Evolutionary conservation across 2,329 filamentous ascomycete species (phyloP).

Genomic region (Botrytis sinoallii): DNA sequence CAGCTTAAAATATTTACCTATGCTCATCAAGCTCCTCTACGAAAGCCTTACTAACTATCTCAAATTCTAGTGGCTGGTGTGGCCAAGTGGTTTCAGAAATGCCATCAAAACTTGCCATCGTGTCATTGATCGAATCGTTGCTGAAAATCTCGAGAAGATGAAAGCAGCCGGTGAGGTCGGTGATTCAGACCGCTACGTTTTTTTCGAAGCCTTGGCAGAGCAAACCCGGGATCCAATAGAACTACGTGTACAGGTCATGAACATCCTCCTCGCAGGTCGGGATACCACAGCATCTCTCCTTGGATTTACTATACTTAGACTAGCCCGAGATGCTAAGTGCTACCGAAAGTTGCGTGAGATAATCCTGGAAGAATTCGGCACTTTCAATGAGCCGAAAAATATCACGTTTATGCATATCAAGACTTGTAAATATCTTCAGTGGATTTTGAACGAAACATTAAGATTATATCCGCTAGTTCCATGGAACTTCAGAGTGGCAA

Average conservation of each 20-base stretch:
- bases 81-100: conserved; percentile 37
- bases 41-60: conserved; percentile 21
- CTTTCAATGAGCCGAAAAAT: conserved; percentile 32
- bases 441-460: conserved; percentile 42
- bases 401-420: conserved; percentile 35
- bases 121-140: conserved; percentile 50
- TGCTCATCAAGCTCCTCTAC: neutral
- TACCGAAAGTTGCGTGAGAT: conserved; percentile 45
- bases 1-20: neutral
- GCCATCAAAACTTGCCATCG: conserved; percentile 36
- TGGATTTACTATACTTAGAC: conserved; percentile 29
- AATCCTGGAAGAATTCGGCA: conserved; percentile 41
- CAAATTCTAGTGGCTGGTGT: conserved; percentile 27
- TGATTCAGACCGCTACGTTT: conserved; percentile 40
- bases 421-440: conserved; percentile 33
- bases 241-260: conserved; percentile 50
- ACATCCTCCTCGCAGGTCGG: conserved; percentile 55
- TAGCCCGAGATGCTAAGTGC: conserved; percentile 40
- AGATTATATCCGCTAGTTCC: conserved; percentile 54
- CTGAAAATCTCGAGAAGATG: conserved; percentile 38
- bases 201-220: conserved; percentile 55
- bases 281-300: conserved; percentile 56
- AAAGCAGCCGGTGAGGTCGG: conserved; percentile 27
- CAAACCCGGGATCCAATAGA: conserved; percentile 45
- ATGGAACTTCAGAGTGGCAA: conserved; percentile 46